Conservation (phyloP, 2,329 filamentous ascomycete genomes). For the Fusarium coicis region DNA sequence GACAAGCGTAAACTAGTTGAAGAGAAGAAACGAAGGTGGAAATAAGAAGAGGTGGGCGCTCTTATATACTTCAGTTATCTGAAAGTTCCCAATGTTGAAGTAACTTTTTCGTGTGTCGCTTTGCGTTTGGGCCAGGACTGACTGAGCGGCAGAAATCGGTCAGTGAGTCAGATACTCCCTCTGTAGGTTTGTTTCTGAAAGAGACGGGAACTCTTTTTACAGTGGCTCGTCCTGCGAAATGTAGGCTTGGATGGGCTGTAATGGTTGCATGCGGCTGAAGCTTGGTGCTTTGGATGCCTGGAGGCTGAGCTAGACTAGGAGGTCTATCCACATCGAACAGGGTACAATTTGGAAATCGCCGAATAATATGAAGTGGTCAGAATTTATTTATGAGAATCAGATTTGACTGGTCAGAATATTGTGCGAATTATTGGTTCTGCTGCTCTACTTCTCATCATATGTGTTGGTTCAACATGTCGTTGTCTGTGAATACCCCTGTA, state of each 20-base stretch:
- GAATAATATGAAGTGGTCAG: background rate
- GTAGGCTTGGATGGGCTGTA: background rate
- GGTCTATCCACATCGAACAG: conserved; percentile 3
- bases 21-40: background rate
- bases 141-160: conserved; percentile 5
- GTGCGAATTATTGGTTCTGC: too few species aligned
- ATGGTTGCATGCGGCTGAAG: conserved; percentile 26
- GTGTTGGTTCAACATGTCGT: background rate
- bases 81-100: background rate
- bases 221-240: background rate
- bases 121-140: background rate
- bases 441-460: background rate
- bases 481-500: conserved; percentile 5
- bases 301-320: conserved; percentile 12
- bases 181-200: background rate
- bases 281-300: conserved; percentile 27
- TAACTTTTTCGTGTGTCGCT: background rate
- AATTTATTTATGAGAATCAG: background rate
- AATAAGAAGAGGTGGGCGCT: background rate
- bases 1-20: background rate
- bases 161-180: conserved; percentile 29
- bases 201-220: background rate
- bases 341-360: background rate
- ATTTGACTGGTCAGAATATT: background rate
- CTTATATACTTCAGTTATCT: conserved; percentile 18